phyloP scores from a whole-genome alignment of 352 stramenopile species.

The Phytophthora sp. region DNA sequence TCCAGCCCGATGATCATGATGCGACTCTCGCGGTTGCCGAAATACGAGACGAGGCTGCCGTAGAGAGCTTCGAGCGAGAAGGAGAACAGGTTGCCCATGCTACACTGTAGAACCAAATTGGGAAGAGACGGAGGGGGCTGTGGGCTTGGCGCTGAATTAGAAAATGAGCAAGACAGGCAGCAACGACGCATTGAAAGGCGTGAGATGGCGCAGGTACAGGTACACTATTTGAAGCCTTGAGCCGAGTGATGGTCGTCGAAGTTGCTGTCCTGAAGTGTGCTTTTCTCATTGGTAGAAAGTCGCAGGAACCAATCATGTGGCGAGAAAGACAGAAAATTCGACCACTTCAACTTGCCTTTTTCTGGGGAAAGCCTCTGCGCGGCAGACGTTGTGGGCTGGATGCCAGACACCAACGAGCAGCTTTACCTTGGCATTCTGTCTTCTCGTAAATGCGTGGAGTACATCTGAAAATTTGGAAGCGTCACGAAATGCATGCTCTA shows the following conservation, averaged over 20 bases:
- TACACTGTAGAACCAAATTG: background rate
- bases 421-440: too few species aligned
- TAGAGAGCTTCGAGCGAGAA: slow-evolving; percentile 43
- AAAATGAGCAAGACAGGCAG: slow-evolving; percentile 14
- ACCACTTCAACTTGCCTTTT: slow-evolving; percentile 2
- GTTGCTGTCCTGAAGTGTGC: slow-evolving; percentile 25
- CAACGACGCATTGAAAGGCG: background rate
- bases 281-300: slow-evolving; percentile 12
- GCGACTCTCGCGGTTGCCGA: slow-evolving; percentile 43
- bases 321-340: background rate
- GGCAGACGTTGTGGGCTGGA: too few species aligned
- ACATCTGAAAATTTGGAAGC: too few species aligned
- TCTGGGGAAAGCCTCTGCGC: background rate
- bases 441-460: too few species aligned
- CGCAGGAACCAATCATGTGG: background rate
- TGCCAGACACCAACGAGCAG: too few species aligned
- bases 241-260: slow-evolving; percentile 19
- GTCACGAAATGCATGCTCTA: too few species aligned
- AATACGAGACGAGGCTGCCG: slow-evolving; percentile 37
- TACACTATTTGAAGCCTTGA: slow-evolving; percentile 13
- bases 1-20: slow-evolving; percentile 94
- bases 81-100: slow-evolving; percentile 60
- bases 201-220: background rate
- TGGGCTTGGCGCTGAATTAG: slow-evolving; percentile 1
- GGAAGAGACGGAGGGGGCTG: background rate